Evolutionary conservation across 1,284 basidiomycete genomes (phyloP), one percentile per base, ranked within the genome.

Genomic region (Cystobasidiaceae sp.): DNA sequence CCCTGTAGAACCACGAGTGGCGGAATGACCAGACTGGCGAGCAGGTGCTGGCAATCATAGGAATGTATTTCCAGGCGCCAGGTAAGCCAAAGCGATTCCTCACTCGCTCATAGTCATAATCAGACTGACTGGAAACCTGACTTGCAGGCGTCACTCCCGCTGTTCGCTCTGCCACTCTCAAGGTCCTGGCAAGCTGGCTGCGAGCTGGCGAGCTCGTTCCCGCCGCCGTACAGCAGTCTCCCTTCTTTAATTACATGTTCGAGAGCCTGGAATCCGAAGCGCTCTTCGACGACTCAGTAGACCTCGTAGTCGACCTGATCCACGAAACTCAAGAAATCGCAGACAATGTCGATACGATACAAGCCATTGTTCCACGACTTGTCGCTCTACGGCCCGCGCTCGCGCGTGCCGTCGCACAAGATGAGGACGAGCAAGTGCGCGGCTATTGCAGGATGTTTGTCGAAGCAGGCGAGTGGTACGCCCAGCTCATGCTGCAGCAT

Each of bases 291-390:
- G 78, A 87, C 1, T 93, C 92, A 0, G 90, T 94, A 43, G 90
- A 97, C 71, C 86, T 90, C 45, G 82, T 97, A 59, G 94, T 91
- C 77, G 93, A 97, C 75, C 79, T 97, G 70, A 93, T 98, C 67
- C 93, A 97, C 77, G 96, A 99, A 77, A 98, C 96, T 0, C 94
- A 97, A 78, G 96, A 99, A 77, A 83, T 97, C 27, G 87, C 96
- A 69, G 94, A 98, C 52, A 94, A 93, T 75, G 89, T 93, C 85
- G 78, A 83, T 15, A 85, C 89, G 69, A 93, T 98, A 71, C 83
- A 96, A 75, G 80, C 86, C 66, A 86, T 99, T 60, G 85, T 98
- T 0, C 90, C 91, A 0, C 82, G 84, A 21, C 81, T 97, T 44
- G 86, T 93, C 61, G 83, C 82, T 1, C 78, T 97, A 43, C 85